Base-by-base conservation (phyloP, 371 early-diverging fungal species). In the Quaeritorhiza haematococci region DNA sequence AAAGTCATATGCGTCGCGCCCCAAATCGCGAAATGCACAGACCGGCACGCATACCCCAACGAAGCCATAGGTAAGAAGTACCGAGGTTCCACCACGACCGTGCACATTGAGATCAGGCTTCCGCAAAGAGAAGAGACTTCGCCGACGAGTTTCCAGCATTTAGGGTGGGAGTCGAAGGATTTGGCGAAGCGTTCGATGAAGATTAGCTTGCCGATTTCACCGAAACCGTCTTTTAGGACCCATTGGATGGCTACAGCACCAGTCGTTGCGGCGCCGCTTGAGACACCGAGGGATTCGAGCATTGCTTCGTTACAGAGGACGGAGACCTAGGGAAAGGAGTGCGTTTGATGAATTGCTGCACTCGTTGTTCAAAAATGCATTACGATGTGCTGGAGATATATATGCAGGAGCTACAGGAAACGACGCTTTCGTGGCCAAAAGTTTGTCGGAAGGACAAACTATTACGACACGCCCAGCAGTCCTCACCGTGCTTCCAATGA, bases 211-310 rank as follows among this genome's bases (percentile, higher is more conserved):
- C 86, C 88, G 33, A 87, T 70, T 63, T 87, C 71, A 71, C 85
- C 56, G 56, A 82, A 73, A 17, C 84, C 85, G 68, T 85, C 87
- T 56, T 87, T 87, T 24, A 87, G 63, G 0, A 85, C 83, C 85
- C 85, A 84, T 71, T 84, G 84, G 57, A 87, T 83, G 3, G 84
- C 87, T 5, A 87, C 84, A 17, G 87, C 85, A 19, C 80, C 81
- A 21, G 81, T 84, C 6, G 79, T 68, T 5, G 84, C 81, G 49
- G 82, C 80, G 7, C 64, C 76, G 5, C 66, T 52, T 7, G 60
- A 35, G 17, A 83, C 66, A 17, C 85, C 85, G 23, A 86, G 70
- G 1, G 83, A 80, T 21, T 75, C 73, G 44, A 87, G 67, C 88
- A 87, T 85, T 6, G 84, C 81, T 69, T 87, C 84, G 13, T 74